These are phyloP conservation scores for Hypoxylon sp. DNA, from an alignment of 2,329 filamentous ascomycete species.

Conservation along the genomic window DNA sequence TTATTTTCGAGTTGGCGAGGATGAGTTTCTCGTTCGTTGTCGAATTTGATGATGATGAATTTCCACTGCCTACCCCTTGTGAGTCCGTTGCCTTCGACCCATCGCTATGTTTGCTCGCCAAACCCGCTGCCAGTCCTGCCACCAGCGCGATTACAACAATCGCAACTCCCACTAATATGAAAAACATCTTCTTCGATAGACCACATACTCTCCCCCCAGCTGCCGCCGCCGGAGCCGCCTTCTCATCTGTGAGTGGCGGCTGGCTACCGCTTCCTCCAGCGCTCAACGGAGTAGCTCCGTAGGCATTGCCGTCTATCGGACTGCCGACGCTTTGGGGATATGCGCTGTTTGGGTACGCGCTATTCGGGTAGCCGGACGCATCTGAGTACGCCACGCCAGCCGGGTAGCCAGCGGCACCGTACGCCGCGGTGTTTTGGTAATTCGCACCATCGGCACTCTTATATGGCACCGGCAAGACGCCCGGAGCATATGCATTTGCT, in stretches of 20 bases:
- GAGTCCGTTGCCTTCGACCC: constrained; percentile 3
- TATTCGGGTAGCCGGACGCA: constrained; percentile 18
- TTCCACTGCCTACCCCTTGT: constrained; percentile 3
- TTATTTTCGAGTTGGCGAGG: constrained; percentile 33
- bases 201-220: constrained; percentile 35
- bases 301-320: constrained; percentile 19
- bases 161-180: constrained; percentile 31
- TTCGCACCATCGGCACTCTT: constrained; percentile 22
- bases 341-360: constrained; percentile 21
- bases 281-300: constrained; percentile 13
- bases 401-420: constrained; percentile 16
- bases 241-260: constrained; percentile 17
- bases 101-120: constrained; percentile 19
- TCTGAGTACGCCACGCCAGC: constrained; percentile 12
- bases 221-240: constrained; percentile 21
- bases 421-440: constrained; percentile 15
- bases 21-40: constrained; percentile 28
- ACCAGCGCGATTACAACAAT: constrained; percentile 24
- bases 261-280: constrained; percentile 11
- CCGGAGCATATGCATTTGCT: constrained; percentile 12
- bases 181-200: constrained; percentile 31
- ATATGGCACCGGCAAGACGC: constrained; percentile 14
- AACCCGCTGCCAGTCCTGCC: constrained; percentile 29
- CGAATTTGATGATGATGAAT: constrained; percentile 11
- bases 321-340: constrained; percentile 19